These are phyloP conservation scores for Camellia oleifera DNA, from an alignment of 179 eudicot species.

Conservation along the genomic window DNA sequence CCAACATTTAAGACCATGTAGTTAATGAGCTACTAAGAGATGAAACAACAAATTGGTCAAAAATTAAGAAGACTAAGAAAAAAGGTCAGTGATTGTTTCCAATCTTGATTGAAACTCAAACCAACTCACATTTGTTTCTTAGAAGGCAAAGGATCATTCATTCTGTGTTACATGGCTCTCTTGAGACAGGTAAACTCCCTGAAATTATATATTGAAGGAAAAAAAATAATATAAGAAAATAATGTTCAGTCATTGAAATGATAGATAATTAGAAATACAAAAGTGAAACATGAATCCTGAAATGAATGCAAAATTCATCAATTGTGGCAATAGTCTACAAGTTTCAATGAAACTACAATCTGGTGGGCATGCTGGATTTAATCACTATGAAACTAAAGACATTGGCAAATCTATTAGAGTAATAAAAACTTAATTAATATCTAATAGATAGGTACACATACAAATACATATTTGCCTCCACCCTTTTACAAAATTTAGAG, in stretches of 20 bases:
- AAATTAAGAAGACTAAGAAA: too few relatives aligned
- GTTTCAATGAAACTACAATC: slow-evolving; percentile 6
- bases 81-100: too few relatives aligned
- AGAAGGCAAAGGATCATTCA: too few relatives aligned
- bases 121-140: too few relatives aligned
- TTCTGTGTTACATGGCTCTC: too few relatives aligned
- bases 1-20: too few relatives aligned
- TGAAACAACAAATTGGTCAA: too few relatives aligned
- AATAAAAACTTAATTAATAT: background rate
- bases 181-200: too few relatives aligned
- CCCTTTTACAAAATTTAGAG: background rate
- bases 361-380: background rate
- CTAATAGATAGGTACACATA: background rate
- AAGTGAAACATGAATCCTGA: background rate
- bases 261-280: background rate
- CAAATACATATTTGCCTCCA: background rate
- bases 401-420: background rate
- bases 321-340: background rate
- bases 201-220: too few relatives aligned
- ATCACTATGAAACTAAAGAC: background rate
- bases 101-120: too few relatives aligned
- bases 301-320: background rate
- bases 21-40: too few relatives aligned
- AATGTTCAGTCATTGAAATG: background rate
- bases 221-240: too few relatives aligned